Base-by-base conservation (phyloP, 129 eudicot genomes). In the Flaveria trinervia region DNA sequence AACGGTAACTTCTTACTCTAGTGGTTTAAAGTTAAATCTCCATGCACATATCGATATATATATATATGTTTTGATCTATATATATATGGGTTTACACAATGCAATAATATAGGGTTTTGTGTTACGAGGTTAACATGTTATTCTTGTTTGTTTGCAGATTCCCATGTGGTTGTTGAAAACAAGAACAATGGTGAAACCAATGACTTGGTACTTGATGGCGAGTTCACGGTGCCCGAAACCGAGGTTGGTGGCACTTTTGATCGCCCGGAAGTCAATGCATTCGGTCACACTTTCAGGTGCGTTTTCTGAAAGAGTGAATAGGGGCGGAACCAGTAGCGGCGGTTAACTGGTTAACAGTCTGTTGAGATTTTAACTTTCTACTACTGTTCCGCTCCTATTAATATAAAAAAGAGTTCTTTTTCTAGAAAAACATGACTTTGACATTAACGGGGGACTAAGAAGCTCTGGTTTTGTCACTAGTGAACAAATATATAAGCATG, bases 161-260 rank as follows among this genome's bases (percentile, higher is more conserved):
- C 67, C 41, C 41, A 61, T n/a, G 67, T 61, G 67, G 67, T 22
- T 0, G 69, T 64, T 14, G 86, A 59, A 60, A 76, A 74, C 81
- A 75, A 72, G 51, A 76, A 56, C 61, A 9, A 64, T n/a, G 1
- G 28, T 70, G 80, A 72, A 0, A 67, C 78, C 13, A 79, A 79
- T 74, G 90, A 89, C 17, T 61, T 89, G 43, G 75, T 80, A 41
- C 23, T 84, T 60, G 89, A 86, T 80, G 88, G 80, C 51, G 88
- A 86, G 18, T 76, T 88, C 72, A 59, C 67, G 36, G 66, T 80
- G 60, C 92, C 87, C 23, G 67, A 56, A 18, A 30, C 7, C 26
- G 57, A 46, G 12, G 62, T 67, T 28, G 25, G 28, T 60, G 79
- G 70, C 1, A 86, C 80, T 65, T 88, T 86, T 70, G 86, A 61